A percentile compares a stretch with the other conserved stretches of the same genome.
phyloP scores from a whole-genome alignment of 768 basidiomycete species.

The Lactarius sp. region DNA sequence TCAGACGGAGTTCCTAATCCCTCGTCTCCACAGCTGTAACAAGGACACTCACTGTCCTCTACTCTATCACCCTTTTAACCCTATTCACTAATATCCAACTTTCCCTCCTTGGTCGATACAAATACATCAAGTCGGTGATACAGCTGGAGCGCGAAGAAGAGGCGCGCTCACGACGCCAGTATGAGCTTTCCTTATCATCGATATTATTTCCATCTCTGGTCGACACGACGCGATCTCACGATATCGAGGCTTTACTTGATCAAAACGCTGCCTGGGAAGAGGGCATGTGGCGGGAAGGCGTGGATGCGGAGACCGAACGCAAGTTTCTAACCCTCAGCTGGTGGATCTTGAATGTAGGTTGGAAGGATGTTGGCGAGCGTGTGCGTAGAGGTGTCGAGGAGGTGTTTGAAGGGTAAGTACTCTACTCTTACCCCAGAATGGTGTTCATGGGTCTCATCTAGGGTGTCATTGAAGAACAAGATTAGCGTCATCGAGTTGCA shows the following conservation, averaged over 20 bases:
- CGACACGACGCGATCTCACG: conserved; percentile 24
- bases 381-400: conserved; percentile 73
- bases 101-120: conserved; percentile 72
- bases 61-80: conserved; percentile 78
- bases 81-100: conserved; percentile 87
- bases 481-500: conserved; percentile 67
- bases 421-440: not conserved
- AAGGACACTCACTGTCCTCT: conserved; percentile 78
- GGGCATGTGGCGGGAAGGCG: conserved; percentile 29
- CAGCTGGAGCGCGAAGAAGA: conserved; percentile 58
- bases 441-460: conserved; percentile 30
- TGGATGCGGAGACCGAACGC: conserved; percentile 65
- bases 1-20: conserved; percentile 11
- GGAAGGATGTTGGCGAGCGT: conserved; percentile 76
- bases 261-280: conserved; percentile 28
- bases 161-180: conserved; percentile 41
- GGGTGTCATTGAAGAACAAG: conserved; percentile 79
- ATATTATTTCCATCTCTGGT: conserved; percentile 31
- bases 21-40: conserved; percentile 62
- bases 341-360: conserved; percentile 91
- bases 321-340: conserved; percentile 84
- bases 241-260: conserved; percentile 31
- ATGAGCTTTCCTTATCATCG: conserved; percentile 39
- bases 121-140: conserved; percentile 69
- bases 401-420: conserved; percentile 74